Conservation (phyloP, 2,329 filamentous ascomycete species). For the Alternaria viburni region DNA sequence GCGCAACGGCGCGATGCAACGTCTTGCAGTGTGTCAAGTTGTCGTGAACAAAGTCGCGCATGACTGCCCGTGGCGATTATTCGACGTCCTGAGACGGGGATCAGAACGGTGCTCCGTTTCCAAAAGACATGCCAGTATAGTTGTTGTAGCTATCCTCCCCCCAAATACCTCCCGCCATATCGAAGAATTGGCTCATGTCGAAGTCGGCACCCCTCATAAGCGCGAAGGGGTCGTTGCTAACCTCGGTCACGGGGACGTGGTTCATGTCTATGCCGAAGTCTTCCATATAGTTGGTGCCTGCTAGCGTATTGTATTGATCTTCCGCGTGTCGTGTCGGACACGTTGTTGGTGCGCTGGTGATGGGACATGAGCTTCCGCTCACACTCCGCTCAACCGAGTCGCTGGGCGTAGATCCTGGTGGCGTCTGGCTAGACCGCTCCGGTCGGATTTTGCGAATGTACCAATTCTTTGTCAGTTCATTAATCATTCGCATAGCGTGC, state of each 20-base stretch:
- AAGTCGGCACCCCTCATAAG: conserved; percentile 36
- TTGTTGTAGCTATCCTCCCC: conserved; percentile 29
- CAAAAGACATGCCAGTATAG: conserved; percentile 35
- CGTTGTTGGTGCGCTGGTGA: conserved; percentile 2
- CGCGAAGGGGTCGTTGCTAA: conserved; percentile 24
- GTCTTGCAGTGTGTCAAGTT: neutral
- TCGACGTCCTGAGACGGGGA: neutral
- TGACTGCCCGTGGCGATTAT: neutral
- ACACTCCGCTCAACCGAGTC: conserved; percentile 13
- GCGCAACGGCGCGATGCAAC: neutral
- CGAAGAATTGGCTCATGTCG: conserved; percentile 45
- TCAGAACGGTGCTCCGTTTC: conserved; percentile 1
- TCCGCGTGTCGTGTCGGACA: neutral
- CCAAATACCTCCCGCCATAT: conserved; percentile 37
- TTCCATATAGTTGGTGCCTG: conserved; percentile 3
- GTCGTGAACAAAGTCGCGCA: neutral
- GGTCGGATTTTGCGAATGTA: conserved; percentile 35
- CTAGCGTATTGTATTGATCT: neutral
- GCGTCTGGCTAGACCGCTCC: neutral
- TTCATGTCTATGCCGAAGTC: conserved; percentile 5
- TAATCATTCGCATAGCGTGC: conserved; percentile 38
- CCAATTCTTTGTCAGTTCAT: conserved; percentile 38
- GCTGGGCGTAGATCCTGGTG: neutral
- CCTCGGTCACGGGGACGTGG: neutral
- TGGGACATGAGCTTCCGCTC: conserved; percentile 13